phyloP scores from a whole-genome alignment of 768 basidiomycete genomes.

The Gloeophyllum trabeum region DNA sequence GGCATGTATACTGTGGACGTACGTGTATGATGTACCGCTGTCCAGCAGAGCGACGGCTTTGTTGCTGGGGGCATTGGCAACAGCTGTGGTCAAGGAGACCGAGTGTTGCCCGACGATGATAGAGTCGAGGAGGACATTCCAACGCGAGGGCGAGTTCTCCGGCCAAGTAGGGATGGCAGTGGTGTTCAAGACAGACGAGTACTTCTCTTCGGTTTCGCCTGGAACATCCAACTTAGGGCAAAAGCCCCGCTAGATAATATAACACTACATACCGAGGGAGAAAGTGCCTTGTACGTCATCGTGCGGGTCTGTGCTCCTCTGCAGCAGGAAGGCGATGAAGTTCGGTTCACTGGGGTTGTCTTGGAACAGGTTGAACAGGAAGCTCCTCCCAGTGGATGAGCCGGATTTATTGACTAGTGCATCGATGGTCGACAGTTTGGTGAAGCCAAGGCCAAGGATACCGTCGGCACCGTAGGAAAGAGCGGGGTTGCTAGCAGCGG shows the following conservation, averaged over 20 bases:
- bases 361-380: conserved; percentile 69
- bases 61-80: conserved; percentile 47
- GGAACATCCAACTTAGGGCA: too few relatives aligned
- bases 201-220: conserved; percentile 62
- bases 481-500: conserved; percentile 58
- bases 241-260: too few relatives aligned
- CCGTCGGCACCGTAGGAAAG: conserved; percentile 61
- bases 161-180: conserved; percentile 69
- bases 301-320: conserved; percentile 39
- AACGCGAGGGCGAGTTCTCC: conserved; percentile 44
- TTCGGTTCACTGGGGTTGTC: conserved; percentile 64
- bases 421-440: conserved; percentile 66
- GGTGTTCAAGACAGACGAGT: conserved; percentile 44
- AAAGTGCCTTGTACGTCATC: conserved; percentile 58
- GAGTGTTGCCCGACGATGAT: conserved; percentile 47
- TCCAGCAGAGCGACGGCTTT: conserved; percentile 72
- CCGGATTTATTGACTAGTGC: conserved; percentile 43
- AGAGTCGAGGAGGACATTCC: conserved; percentile 71
- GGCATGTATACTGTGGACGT: too few relatives aligned
- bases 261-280: conserved; percentile 58
- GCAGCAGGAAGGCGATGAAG: conserved; percentile 69
- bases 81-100: conserved; percentile 39
- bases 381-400: conserved; percentile 48
- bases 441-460: conserved; percentile 70
- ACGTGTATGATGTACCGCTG: conserved; percentile 78